These are phyloP conservation scores for Raffaelea albimanens DNA, from an alignment of 2,329 filamentous ascomycete genomes.

Conservation along the genomic window DNA sequence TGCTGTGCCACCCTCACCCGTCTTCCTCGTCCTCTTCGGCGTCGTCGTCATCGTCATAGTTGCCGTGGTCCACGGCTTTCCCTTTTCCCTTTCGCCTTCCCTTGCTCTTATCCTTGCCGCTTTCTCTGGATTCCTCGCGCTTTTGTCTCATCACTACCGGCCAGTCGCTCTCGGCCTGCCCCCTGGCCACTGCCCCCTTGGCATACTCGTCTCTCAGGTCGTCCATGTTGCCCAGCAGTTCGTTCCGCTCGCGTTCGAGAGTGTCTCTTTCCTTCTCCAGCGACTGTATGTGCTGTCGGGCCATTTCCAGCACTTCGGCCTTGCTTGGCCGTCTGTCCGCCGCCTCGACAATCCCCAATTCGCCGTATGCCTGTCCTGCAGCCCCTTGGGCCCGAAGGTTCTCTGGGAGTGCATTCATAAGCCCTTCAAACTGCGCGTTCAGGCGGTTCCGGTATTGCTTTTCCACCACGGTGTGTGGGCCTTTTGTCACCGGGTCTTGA, in stretches of 20 bases:
- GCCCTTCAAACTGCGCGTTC: constrained; percentile 12
- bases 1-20: too few species aligned
- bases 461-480: constrained; percentile 13
- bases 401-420: constrained; percentile 13
- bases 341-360: constrained; percentile 8
- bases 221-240: constrained; percentile 12
- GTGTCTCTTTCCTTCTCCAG: constrained; percentile 21
- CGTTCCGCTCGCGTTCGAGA: constrained; percentile 20
- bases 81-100: not conserved
- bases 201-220: constrained; percentile 8
- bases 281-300: constrained; percentile 21
- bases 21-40: too few species aligned
- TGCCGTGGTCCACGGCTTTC: not conserved
- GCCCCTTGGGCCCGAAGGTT: constrained; percentile 1
- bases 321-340: constrained; percentile 24
- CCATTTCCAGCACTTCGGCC: constrained; percentile 25
- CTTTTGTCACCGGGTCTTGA: constrained; percentile 4
- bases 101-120: not conserved
- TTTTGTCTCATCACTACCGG: not conserved
- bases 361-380: not conserved
- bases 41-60: not conserved
- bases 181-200: not conserved
- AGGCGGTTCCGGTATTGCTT: constrained; percentile 14
- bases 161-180: not conserved
- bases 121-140: not conserved